Percentiles rank a stretch among this genome's conserved stretches.
These are phyloP conservation scores for Andrographis paniculata DNA, from an alignment of 305 asterid genomes.

Conservation along the genomic window DNA sequence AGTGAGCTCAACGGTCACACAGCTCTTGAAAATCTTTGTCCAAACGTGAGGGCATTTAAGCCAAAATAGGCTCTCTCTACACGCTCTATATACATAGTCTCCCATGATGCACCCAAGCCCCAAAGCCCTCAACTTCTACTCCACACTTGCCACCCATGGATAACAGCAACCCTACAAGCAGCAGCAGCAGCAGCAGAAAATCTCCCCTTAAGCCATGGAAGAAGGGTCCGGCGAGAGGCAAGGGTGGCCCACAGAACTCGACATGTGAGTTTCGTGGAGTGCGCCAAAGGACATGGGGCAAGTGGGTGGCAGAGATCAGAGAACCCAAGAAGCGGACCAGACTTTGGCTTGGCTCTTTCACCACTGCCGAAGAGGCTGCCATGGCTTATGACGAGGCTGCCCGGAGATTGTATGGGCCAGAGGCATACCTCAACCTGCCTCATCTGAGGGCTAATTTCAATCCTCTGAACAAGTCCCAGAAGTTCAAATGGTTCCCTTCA, in stretches of 20 bases:
- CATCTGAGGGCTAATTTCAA: slow-evolving; percentile 73
- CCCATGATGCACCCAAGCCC: slow-evolving; percentile 27
- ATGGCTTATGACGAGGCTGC: slow-evolving; percentile 99
- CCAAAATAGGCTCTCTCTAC: slow-evolving; percentile 37
- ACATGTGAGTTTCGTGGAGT: slow-evolving; percentile 89
- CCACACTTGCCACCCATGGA: slow-evolving; percentile 43
- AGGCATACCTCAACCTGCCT: slow-evolving; percentile 90
- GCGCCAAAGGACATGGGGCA: slow-evolving; percentile 94
- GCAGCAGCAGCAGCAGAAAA: too few species aligned
- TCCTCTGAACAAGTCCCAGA: slow-evolving; percentile 79
- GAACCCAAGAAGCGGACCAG: slow-evolving; percentile 89
- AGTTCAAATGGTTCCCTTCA: slow-evolving; percentile 91
- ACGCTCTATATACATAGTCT: slow-evolving; percentile 45
- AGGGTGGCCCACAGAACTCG: slow-evolving; percentile 95
- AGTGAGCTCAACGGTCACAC: slow-evolving; percentile 57
- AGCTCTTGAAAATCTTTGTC: slow-evolving; percentile 34
- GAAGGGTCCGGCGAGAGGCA: slow-evolving; percentile 95
- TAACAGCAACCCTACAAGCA: too few species aligned
- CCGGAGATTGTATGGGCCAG: slow-evolving; percentile 79
- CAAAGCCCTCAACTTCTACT: slow-evolving; percentile 11
- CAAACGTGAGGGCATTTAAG: slow-evolving; percentile 84
- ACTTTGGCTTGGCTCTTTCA: slow-evolving; percentile 89
- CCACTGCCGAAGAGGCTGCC: slow-evolving; percentile 97
- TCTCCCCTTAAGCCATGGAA: slow-evolving; percentile 95
- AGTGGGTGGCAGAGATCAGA: slow-evolving; percentile 96